Conservation (phyloP, 495 filamentous ascomycete species). For the Pyronema domesticum region DNA sequence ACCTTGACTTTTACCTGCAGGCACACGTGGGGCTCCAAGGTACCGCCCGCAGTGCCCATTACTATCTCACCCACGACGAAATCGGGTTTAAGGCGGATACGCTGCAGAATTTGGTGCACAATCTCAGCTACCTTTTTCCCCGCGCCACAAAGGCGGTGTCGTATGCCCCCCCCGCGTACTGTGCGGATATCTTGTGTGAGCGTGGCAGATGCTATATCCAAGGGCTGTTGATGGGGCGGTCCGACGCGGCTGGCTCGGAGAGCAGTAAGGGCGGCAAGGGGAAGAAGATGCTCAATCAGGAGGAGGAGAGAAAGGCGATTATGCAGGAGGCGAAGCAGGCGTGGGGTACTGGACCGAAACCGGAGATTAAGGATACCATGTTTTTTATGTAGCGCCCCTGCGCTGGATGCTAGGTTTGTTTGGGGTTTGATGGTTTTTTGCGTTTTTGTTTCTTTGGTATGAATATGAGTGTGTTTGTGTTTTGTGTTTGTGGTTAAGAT, state of each 20-base stretch:
- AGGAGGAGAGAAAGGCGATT: background rate
- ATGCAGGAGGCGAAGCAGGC: background rate
- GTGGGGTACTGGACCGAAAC: background rate
- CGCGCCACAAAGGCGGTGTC: constrained; percentile 66
- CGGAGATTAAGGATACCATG: background rate
- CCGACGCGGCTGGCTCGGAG: too few relatives aligned
- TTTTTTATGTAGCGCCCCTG: background rate
- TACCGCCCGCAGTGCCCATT: constrained; percentile 63
- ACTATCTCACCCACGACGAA: constrained; percentile 59
- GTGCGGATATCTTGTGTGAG: constrained; percentile 62
- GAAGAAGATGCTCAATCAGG: background rate
- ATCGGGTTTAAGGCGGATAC: constrained; percentile 22
- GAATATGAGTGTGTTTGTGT: too few relatives aligned
- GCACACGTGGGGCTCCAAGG: constrained; percentile 71
- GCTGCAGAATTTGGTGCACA: constrained; percentile 30
- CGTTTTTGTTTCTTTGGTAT: too few relatives aligned
- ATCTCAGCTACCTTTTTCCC: constrained; percentile 61
- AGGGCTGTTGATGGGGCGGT: too few relatives aligned
- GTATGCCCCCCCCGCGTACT: constrained; percentile 66
- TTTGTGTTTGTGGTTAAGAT: too few relatives aligned
- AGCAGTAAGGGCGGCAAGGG: too few relatives aligned
- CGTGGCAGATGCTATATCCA: constrained; percentile 48
- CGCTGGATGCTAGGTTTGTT: too few relatives aligned
- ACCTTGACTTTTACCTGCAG: constrained; percentile 74
- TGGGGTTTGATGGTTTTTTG: too few relatives aligned